Evolutionary conservation across 768 basidiomycete genomes (phyloP).

Genomic region (Lyophyllum shimeji): DNA sequence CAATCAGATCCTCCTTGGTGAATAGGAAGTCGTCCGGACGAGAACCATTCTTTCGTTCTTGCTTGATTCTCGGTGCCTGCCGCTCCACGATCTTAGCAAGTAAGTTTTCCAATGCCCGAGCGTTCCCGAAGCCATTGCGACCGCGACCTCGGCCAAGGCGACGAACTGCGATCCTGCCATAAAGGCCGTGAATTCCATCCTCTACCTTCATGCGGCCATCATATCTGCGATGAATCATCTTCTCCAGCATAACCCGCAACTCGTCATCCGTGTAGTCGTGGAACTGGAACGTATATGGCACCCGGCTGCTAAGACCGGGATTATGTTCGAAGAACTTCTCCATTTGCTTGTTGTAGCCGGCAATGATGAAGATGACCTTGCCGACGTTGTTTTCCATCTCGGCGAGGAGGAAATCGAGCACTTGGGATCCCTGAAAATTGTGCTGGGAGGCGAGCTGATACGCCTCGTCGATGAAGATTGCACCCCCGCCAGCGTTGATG

Average conservation of each 20-base stretch:
- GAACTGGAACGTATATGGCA: conserved; percentile 61
- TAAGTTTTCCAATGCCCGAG: conserved; percentile 56
- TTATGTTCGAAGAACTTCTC: conserved; percentile 79
- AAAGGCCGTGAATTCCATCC: conserved; percentile 41
- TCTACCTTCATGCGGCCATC: conserved; percentile 53
- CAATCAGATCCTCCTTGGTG: conserved; percentile 57
- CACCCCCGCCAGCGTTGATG: conserved; percentile 55
- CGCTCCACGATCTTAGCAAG: conserved; percentile 46
- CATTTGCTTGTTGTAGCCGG: conserved; percentile 73
- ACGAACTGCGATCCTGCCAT: conserved; percentile 34
- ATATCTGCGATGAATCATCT: conserved; percentile 45
- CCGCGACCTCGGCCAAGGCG: conserved; percentile 63
- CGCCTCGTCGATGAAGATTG: conserved; percentile 71
- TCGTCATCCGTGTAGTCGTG: conserved; percentile 60
- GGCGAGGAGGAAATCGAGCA: conserved; percentile 68
- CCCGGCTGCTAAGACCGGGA: conserved; percentile 67
- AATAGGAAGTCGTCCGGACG: conserved; percentile 51
- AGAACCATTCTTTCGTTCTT: conserved; percentile 37
- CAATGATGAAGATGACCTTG: conserved; percentile 65
- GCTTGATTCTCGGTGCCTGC: conserved; percentile 50
- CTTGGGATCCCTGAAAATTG: conserved; percentile 50
- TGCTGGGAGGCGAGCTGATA: conserved; percentile 58
- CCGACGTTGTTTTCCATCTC: conserved; percentile 76
- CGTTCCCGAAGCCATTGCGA: conserved; percentile 65
- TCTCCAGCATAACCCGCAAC: conserved; percentile 53